Evolutionary conservation across 768 basidiomycete genomes (phyloP), one percentile per base, ranked within the genome.

Genomic region (Tubosaeta sp.): DNA sequence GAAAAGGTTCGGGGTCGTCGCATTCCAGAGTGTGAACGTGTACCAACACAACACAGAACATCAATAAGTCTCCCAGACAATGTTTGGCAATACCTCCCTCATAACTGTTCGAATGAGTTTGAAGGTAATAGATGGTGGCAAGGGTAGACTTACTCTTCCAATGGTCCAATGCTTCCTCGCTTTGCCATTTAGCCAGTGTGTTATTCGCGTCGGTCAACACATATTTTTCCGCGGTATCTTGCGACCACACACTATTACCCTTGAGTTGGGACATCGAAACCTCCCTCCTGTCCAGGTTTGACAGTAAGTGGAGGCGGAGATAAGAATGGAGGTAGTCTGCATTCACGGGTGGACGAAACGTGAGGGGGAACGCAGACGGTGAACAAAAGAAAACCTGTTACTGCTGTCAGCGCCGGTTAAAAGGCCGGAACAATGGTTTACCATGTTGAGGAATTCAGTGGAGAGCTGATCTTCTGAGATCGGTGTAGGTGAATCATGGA

Each of bases 321-420:
- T 80, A 76, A 10, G 89, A 91, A 4, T 81, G 78, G 22, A 87
- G 78, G 66, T 80, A 88, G 65, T 91, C 89, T 2, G 72, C 68
- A n/a, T 72, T 64, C 13, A 58, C 62, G 0, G 84, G 69, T 13
- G 73, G 61, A 32, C 86, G 81, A 76, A 91, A 86, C 12, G 76
- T 76, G 45, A 89, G 63, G 3, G 82, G 76, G 13, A 64, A 60
- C 7, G 72, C 39, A 11, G 83, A 81, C 25, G 74, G 70, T 1
- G 85, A 86, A 68, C 94, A 95, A 71, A 95, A 86, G 61, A 93
- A 80, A 14, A 92, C 86, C 93, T 94, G 52, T 22, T 14, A 7
- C 39, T 35, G 7, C 8, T 1, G 16, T 65, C 12, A 65, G 57
- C 43, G 46, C n/a, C 16, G 33, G 35, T 48, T 16, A 5, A 37